These are phyloP conservation scores for Aspergillus cavernicola DNA, from an alignment of 495 filamentous ascomycete species.

Conservation along the genomic window DNA sequence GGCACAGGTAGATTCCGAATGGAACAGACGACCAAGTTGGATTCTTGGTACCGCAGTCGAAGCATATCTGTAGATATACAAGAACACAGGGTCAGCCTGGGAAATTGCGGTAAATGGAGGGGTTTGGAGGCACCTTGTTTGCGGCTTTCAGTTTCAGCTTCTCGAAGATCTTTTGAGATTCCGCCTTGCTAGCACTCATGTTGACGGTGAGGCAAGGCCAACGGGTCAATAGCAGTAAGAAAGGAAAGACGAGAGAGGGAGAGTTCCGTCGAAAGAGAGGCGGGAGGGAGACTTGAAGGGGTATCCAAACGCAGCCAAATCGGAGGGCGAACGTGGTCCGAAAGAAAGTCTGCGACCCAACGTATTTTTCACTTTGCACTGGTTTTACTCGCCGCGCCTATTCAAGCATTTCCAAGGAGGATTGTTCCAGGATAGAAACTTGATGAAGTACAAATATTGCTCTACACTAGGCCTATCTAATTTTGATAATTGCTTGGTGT, in stretches of 20 bases:
- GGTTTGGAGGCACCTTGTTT: constrained; percentile 70
- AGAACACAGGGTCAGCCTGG: constrained; percentile 2
- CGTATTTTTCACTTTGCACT: constrained; percentile 14
- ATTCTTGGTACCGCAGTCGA: constrained; percentile 94
- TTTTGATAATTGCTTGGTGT: too few species aligned
- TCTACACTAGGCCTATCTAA: too few species aligned
- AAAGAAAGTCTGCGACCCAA: constrained; percentile 10
- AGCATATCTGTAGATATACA: constrained; percentile 68
- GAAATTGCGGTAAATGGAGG: constrained; percentile 25
- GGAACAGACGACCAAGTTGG: constrained; percentile 98
- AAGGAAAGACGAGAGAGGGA: neutral
- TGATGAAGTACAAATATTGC: too few species aligned
- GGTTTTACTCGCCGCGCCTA: neutral
- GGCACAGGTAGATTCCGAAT: constrained; percentile 95
- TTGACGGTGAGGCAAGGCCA: constrained; percentile 23
- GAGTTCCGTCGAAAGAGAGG: constrained; percentile 5
- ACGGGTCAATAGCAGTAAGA: neutral
- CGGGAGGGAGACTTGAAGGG: constrained; percentile 16
- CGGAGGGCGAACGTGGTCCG: constrained; percentile 34
- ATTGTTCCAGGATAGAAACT: too few species aligned
- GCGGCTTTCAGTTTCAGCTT: constrained; percentile 90
- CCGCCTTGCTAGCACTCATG: constrained; percentile 88
- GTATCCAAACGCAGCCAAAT: constrained; percentile 16
- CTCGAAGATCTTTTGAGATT: constrained; percentile 97
- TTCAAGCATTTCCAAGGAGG: too few species aligned